These are phyloP conservation scores for Eucalyptus pauciflora DNA, from an alignment of 345 rosid species.

Conservation along the genomic window DNA sequence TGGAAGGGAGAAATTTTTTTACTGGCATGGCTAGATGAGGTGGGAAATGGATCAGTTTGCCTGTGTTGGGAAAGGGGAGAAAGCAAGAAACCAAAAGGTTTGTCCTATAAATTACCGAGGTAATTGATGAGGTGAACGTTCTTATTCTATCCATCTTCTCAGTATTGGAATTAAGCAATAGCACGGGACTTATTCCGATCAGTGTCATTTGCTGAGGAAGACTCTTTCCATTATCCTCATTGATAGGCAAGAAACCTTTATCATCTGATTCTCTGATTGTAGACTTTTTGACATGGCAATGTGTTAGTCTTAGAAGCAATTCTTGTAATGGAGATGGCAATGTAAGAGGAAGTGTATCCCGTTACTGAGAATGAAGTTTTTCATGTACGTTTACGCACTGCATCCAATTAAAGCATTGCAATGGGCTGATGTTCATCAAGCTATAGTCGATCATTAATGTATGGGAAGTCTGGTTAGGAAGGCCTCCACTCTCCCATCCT, in stretches of 20 bases:
- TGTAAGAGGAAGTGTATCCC: not conserved
- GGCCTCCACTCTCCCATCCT: not conserved
- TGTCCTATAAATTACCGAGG: not conserved
- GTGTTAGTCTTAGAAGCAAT: not conserved
- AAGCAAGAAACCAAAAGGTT: not conserved
- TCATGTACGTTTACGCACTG: fast-evolving
- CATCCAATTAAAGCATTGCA: not conserved
- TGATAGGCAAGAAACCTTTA: not conserved
- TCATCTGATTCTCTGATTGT: not conserved
- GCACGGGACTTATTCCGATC: not conserved
- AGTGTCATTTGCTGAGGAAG: not conserved
- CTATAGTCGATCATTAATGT: not conserved
- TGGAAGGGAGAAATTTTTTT: not conserved
- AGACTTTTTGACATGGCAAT: not conserved
- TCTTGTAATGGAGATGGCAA: not conserved
- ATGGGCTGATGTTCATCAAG: not conserved
- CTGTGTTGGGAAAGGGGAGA: not conserved
- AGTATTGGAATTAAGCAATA: not conserved
- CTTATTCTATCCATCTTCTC: not conserved
- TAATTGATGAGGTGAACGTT: not conserved
- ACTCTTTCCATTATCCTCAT: not conserved
- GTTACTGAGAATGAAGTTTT: not conserved
- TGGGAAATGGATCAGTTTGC: not conserved
- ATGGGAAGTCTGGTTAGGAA: not conserved
- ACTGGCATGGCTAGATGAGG: not conserved